Evolutionary conservation across 2,329 filamentous ascomycete genomes (phyloP), one percentile per base, ranked within the genome.

Genomic region (Ophiostoma ulmi): DNA sequence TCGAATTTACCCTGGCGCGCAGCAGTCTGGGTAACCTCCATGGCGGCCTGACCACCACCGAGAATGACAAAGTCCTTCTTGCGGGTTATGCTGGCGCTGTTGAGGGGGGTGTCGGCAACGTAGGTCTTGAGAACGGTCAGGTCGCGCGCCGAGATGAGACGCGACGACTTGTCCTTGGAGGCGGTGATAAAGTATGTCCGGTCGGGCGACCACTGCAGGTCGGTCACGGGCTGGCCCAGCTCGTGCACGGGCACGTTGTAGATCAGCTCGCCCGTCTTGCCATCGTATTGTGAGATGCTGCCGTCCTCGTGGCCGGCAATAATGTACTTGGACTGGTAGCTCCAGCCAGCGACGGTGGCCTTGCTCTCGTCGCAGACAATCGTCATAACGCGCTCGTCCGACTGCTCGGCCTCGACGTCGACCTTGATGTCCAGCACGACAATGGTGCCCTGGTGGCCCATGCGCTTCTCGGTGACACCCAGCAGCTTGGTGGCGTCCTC

Each of bases 31-130:
- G 95, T 99, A 82, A 99, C 95, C 79, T 98, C 94, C 93, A 97
- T 97, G 79, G 95, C 95, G 75, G 94, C 95, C 84, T 99, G 95
- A 77, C 95, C 95, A 88, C 95, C 95, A 77, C 95, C 95, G 64
- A 99, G 90, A 78, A 99, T 96, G 75, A 99, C 94, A 79, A 92
- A 99, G 79, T 98, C 93, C 84, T 98, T 98, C 83, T 96, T 95
- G 70, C 92, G 89, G 17, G 94, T 97, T 76, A 99, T 95, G 77
- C 90, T 88, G 75, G 95, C 95, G 79, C 91, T 95, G 88, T 99
- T 99, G 75, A 99, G 90, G 44, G 95, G 94, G 5, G 95, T 99
- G 79, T 99, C 95, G 83, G 93, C 86, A 74, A 86, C 79, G 83
- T 96, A 99, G 75, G 91, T 96, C 86, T 99, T 99, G 77, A 99